Base-by-base conservation (phyloP, 2,329 filamentous ascomycete genomes). In the Bipolaris cookei region DNA sequence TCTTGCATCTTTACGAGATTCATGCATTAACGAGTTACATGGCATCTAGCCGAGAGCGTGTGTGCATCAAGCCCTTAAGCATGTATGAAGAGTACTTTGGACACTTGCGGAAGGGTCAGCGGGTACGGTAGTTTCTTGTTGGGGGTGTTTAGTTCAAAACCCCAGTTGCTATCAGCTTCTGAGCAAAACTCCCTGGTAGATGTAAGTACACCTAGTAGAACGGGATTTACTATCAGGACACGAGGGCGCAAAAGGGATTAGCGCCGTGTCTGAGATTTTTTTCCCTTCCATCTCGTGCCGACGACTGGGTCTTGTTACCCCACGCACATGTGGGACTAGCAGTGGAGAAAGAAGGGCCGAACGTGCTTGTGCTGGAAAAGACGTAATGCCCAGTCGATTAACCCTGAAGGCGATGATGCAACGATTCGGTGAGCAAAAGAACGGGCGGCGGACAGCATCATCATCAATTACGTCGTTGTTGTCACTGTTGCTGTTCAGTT, bases 261-360 rank as follows among this genome's bases (percentile, higher is more conserved):
- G 39, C 21, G 39, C 20, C 18, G 23, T n/a, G 8, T 25, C 20
- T 13, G 28, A 30, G 10, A 11, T 30, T 30, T 30, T 30, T 28
- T 14, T 18, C 7, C 37, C 38, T 41, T 21, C 28, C 30, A 14
- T 34, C 18, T 46, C 20, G 39, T 38, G 21, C 45, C 45, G 45
- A 48, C 45, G 28, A 30, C 28, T 30, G 28, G 10, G 10, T 30
- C 28, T 42, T 42, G 39, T 21, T 28, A 48, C 45, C 45, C 45
- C 45, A 48, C 45, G 44, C 44, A 35, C 20, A 25, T 41, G 38
- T 41, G 38, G 38, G 18, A 30, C 28, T 11, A 30, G 16, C 8
- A 46, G 16, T 34, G 43, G 43, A 34, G 28, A 46, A 46, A 46
- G 20, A 21, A 46, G 43, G 43, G 43, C 43, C 43, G 43, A 46